phyloP scores from a whole-genome alignment of 495 filamentous ascomycete species.

The Saxophila tyrrhenica region DNA sequence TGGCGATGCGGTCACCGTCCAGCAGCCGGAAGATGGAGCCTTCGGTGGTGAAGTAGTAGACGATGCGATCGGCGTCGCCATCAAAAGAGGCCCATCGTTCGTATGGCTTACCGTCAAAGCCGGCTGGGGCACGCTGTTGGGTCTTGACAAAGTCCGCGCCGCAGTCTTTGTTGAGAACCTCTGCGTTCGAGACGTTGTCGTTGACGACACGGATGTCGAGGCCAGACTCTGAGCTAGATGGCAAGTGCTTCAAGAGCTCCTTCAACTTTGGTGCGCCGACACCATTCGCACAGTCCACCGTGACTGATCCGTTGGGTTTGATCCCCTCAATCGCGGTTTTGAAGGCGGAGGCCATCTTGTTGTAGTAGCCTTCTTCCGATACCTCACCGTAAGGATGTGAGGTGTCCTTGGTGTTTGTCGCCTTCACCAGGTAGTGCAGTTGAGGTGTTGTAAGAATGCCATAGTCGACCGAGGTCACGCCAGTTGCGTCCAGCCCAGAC shows the following conservation, averaged over 20 bases:
- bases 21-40: conserved; percentile 76
- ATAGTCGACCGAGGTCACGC: conserved; percentile 63
- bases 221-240: conserved; percentile 46
- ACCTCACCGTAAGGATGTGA: conserved; percentile 75
- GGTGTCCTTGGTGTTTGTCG: conserved; percentile 79
- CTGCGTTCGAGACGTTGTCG: conserved; percentile 78
- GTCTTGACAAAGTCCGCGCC: conserved; percentile 98
- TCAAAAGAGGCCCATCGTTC: conserved; percentile 86
- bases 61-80: conserved; percentile 86
- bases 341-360: conserved; percentile 77
- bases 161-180: conserved; percentile 79
- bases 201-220: conserved; percentile 81
- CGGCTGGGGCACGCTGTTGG: conserved; percentile 79
- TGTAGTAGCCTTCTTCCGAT: conserved; percentile 84
- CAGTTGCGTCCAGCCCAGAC: conserved; percentile 63
- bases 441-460: conserved; percentile 89
- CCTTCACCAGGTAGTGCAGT: conserved; percentile 90
- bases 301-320: conserved; percentile 58
- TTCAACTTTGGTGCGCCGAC: conserved; percentile 86
- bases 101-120: conserved; percentile 59
- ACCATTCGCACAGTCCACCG: conserved; percentile 93
- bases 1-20: conserved; percentile 94
- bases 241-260: conserved; percentile 76
- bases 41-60: conserved; percentile 87
- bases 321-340: conserved; percentile 62